These are phyloP conservation scores for Paraphaeosphaeria sporulosa DNA, from an alignment of 2,329 filamentous ascomycete genomes.

Conservation along the genomic window DNA sequence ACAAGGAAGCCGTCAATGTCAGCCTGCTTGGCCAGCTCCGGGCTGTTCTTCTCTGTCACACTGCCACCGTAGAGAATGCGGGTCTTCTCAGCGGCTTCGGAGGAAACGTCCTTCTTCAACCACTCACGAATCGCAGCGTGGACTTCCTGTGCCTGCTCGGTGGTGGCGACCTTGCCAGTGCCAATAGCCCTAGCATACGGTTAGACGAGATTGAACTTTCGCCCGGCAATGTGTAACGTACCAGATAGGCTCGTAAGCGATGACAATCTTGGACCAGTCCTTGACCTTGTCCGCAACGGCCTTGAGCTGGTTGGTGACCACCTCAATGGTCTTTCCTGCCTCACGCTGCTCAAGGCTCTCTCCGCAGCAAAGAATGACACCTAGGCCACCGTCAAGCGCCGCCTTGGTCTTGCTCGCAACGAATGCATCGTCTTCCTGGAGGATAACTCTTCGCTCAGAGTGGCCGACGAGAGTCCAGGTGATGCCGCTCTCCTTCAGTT, in stretches of 20 bases:
- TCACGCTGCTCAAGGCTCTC: conserved; percentile 95
- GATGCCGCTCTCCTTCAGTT: conserved; percentile 88
- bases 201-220: conserved; percentile 21
- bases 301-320: conserved; percentile 84
- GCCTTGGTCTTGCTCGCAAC: conserved; percentile 95
- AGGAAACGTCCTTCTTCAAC: conserved; percentile 77
- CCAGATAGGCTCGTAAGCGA: conserved; percentile 99
- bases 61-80: conserved; percentile 96
- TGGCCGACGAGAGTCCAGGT: conserved; percentile 93
- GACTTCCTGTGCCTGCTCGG: conserved; percentile 53
- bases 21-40: conserved; percentile 85
- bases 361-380: conserved; percentile 96
- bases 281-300: conserved; percentile 79
- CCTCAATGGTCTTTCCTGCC: conserved; percentile 81
- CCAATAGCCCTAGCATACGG: conserved; percentile 68
- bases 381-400: conserved; percentile 83
- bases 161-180: conserved; percentile 69
- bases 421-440: conserved; percentile 82
- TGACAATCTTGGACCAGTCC: conserved; percentile 93
- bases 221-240: conserved; percentile 51
- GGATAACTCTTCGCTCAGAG: conserved; percentile 90
- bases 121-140: conserved; percentile 85
- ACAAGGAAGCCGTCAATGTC: conserved; percentile 99
- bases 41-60: conserved; percentile 98
- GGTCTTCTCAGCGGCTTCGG: conserved; percentile 82